Base-by-base conservation (phyloP, 352 stramenopile species). In the Phytophthora ramorum region DNA sequence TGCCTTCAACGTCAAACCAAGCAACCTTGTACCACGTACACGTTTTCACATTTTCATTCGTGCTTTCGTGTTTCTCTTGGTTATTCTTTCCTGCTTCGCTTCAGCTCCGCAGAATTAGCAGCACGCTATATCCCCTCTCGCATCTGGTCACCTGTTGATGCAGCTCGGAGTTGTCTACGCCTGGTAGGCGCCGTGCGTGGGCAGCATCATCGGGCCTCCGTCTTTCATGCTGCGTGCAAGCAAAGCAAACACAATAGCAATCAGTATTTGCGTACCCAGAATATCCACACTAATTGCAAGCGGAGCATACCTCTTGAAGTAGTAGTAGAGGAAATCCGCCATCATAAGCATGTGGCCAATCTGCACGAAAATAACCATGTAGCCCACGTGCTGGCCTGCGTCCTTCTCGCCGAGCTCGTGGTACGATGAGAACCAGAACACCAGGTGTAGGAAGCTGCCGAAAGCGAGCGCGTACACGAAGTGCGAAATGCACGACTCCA, bases 261-360 rank as follows among this genome's bases (percentile, higher is more conserved):
- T 59, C 28, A 58, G 41, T 20, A 55, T 8, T 22, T 4, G 19
- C 9, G 56, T 16, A 34, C 8, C 13, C 20, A 37, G 16, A 19
- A 32, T 3, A 34, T 45, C 35, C 12, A 30, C 30, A 47, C 37
- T 8, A 16, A 19, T 17, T 16, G 8, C 19, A 61, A 12, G 3
- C 20, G 12, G 14, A 47, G 68, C 71, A 38, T 55, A 93, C 85
- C 85, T 95, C 71, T 98, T 96, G 76, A 99, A 97, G 87, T 99
- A 99, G 77, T 99, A 99, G 87, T 98, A 99, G 73, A 99, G 97
- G 70, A 99, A 99, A 78, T 99, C 97, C 26, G 92, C 86, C 97
- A 99, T 99, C 74, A 99, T 95, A 32, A 98, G 81, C 78, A 99
- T 96, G 83, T 99, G 97, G 28, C 97, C 85, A 67, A 99, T 98